Evolutionary conservation across 2,329 filamentous ascomycete species (phyloP), one percentile per base, ranked within the genome.

Genomic region (Dothiorella sarmentorum): DNA sequence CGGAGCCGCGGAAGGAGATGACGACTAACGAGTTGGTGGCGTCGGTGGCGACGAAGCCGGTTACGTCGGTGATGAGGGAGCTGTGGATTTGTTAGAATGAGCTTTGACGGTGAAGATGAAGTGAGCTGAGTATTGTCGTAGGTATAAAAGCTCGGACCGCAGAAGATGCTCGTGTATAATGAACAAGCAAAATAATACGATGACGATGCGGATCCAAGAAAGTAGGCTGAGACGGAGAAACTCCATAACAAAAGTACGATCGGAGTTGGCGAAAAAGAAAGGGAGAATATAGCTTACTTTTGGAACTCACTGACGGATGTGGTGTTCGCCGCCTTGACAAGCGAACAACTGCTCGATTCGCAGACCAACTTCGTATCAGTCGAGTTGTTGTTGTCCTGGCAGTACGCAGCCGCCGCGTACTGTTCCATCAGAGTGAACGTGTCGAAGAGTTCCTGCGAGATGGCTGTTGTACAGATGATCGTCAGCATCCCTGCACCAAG

Each of bases 1-100:
- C 70, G 51, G 80, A 82, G 63, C 87, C 86, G 38, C 84, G 81
- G 72, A 86, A 78, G 29, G 83, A 77, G 40, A 87, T 68, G 47
- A 88, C 81, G 60, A 89, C 83, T 59, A 82, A 74, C 57, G 69
- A 59, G 63, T 78, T 78, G 26, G 78, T 78, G 6, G 66, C 63
- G 65, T 81, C 78, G 22, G 68, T 69, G 7, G 76, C 78, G 2
- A 80, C 66, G 67, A 76, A 81, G 20, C 78, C 78, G 0, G 78
- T 76, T 1, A 76, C 69, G 60, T 80, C 77, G 3, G 75, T 73
- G 31, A 65, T 67, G 52, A 69, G 38, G 26, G 69, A 67, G 64
- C 70, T 70, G 37, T 35, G 27, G 22, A 9, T 3, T 20, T 7
- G 15, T 11, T 11, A 15, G 4, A n/a, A 15, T n/a, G 7, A 38